Base-by-base conservation (phyloP, 331 rosid species). In the Acacia concinna region DNA sequence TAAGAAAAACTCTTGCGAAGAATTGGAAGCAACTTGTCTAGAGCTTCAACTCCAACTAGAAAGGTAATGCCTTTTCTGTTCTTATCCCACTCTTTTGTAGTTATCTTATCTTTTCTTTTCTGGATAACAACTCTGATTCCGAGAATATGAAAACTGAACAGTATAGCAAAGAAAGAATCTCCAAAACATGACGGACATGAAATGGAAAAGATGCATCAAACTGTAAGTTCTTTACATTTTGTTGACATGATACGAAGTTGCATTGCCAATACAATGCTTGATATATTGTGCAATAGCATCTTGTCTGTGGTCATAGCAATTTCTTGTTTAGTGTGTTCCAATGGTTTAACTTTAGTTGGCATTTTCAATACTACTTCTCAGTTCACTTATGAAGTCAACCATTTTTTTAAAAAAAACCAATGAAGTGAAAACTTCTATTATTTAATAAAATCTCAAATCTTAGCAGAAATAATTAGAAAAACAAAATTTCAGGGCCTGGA, bases 21-120 rank as follows among this genome's bases (percentile, higher is more conserved):
- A 92, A 82, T 78, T 92, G 75, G 97, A 92, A 85, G 92, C 94
- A 56, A 86, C 88, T 6, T 91, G 97, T 76, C 86, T 91, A 66
- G 99, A 95, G 68, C 88, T 88, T 76, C 96, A 89, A 78, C 96
- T 91, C 83, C 99, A 87, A 84, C 86, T 91, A 11, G 92, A 88
- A 84, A 91, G 99, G 99, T 95, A 85, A 62, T 54, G 32, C 31
- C 15, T 56, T 28, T 6, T 41, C 15, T 23, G 43, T 27, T 11
- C 65, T 25, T 13, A 74, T 73, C 63, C 79, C 31, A 51, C 40
- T 56, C 35, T 51, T 71, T 8, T 62, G 31, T 31, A 15, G 4
- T 63, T 79, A 54, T 25, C 27, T 69, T 51, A 12, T 59, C 21
- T n/a, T 56, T 79, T 28, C 11, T n/a, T 56, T 82, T 51, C 20